phyloP scores from a whole-genome alignment of 1,284 basidiomycete genomes.

The Naganishia albida region DNA sequence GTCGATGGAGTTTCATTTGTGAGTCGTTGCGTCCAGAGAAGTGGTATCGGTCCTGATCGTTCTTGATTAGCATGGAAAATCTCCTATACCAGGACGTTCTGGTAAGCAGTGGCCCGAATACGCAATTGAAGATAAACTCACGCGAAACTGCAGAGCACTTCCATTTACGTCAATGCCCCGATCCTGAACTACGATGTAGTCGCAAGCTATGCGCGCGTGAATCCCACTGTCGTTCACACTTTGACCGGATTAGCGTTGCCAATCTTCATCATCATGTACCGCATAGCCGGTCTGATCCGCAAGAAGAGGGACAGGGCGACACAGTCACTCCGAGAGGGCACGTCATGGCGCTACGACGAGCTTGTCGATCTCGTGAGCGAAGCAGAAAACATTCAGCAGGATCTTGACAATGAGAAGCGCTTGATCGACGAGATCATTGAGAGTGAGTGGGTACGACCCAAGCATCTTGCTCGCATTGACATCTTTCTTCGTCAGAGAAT shows the following conservation, averaged over 20 bases:
- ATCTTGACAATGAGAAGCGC: slow-evolving; percentile 40
- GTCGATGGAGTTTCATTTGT: slow-evolving; percentile 42
- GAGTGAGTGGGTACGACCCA: slow-evolving; percentile 33
- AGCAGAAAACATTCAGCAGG: slow-evolving; percentile 39
- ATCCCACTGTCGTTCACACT: slow-evolving; percentile 36
- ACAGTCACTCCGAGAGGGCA: not conserved
- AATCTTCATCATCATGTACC: slow-evolving; percentile 41
- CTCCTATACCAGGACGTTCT: slow-evolving; percentile 44
- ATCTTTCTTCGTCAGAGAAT: slow-evolving; percentile 33
- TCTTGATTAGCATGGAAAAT: slow-evolving; percentile 42
- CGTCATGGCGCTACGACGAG: slow-evolving; percentile 39
- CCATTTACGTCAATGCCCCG: slow-evolving; percentile 37
- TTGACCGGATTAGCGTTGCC: slow-evolving; percentile 42
- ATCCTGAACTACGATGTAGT: slow-evolving; percentile 36
- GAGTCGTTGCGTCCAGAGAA: slow-evolving; percentile 25
- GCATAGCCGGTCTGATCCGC: slow-evolving; percentile 37
- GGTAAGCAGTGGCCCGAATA: slow-evolving; percentile 29
- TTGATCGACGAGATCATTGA: slow-evolving; percentile 39
- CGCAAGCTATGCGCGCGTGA: slow-evolving; percentile 29
- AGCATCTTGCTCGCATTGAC: too few species aligned
- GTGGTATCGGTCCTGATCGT: not conserved
- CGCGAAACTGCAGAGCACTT: slow-evolving; percentile 36
- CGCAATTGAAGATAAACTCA: not conserved
- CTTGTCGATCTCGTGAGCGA: slow-evolving; percentile 38
- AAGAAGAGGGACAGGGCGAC: slow-evolving; percentile 33